A percentile compares a stretch with the other conserved stretches of the same genome.
phyloP scores from a whole-genome alignment of 257 asterid genomes.

The Solanum commersonii region DNA sequence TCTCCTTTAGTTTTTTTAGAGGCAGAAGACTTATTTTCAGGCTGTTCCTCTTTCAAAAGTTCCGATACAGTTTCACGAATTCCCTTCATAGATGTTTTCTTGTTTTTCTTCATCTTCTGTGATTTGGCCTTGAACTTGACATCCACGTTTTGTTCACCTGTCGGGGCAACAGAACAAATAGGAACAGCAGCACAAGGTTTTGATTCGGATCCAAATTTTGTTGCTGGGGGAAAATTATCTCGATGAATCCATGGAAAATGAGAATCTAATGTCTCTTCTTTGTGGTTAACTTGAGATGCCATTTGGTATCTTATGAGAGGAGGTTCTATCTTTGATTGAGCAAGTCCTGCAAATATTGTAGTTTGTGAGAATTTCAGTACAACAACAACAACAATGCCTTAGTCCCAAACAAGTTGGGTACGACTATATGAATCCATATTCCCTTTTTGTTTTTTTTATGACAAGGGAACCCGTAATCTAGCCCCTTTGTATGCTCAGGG shows the following conservation, averaged over 20 bases:
- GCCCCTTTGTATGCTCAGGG: background rate
- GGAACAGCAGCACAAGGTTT: slow-evolving; percentile 24
- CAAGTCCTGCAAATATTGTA: background rate
- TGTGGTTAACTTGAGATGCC: slow-evolving; percentile 1
- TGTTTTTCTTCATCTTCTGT: background rate
- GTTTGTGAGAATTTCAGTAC: background rate
- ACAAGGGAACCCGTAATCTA: background rate
- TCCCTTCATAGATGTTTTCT: background rate
- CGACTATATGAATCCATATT: background rate
- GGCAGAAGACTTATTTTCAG: slow-evolving; percentile 5
- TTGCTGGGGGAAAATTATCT: background rate
- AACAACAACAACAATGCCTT: background rate
- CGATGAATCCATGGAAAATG: background rate
- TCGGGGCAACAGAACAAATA: slow-evolving; percentile 21
- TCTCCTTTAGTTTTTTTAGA: slow-evolving; percentile 5
- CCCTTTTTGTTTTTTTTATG: background rate
- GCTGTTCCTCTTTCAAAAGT: background rate
- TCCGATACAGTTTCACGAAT: background rate
- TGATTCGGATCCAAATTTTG: background rate
- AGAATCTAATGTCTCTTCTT: background rate
- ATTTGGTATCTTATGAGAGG: background rate
- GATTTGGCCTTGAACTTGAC: background rate
- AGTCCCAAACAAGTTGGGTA: background rate
- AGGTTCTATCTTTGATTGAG: background rate
- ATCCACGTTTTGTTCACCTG: background rate